These are phyloP conservation scores for Quambalaria eucalypti DNA, from an alignment of 1,284 basidiomycete species.

Conservation along the genomic window DNA sequence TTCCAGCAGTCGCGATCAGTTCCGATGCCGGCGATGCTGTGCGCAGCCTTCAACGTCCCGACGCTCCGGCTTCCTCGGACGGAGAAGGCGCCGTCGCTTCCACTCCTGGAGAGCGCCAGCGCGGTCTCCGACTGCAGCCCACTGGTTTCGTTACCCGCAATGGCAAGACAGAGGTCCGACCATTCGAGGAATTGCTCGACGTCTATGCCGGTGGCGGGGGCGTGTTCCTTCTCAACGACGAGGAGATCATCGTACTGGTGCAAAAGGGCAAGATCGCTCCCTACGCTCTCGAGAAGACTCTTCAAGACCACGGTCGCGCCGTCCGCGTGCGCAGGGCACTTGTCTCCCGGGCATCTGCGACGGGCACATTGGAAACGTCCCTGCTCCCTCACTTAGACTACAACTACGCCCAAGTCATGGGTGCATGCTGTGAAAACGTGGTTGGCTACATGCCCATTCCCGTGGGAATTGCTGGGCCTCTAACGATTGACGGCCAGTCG, in stretches of 20 bases:
- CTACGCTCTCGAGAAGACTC: conserved; percentile 86
- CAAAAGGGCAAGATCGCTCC: conserved; percentile 88
- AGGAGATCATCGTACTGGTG: conserved; percentile 79
- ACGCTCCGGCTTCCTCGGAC: conserved; percentile 18
- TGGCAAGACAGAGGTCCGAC: conserved; percentile 37
- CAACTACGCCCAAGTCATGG: conserved; percentile 87
- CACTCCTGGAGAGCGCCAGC: conserved; percentile 10
- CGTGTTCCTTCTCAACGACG: conserved; percentile 64
- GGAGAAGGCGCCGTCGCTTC: conserved; percentile 18
- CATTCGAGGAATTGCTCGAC: conserved; percentile 70
- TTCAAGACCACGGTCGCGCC: conserved; percentile 77
- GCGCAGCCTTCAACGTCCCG: conserved; percentile 8
- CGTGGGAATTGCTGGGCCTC: conserved; percentile 89
- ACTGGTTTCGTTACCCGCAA: conserved; percentile 19
- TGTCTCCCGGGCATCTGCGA: conserved; percentile 78
- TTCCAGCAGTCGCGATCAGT: conserved; percentile 18
- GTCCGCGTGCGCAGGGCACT: conserved; percentile 79
- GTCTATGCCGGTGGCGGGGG: conserved; percentile 70
- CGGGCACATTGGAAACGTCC: conserved; percentile 74
- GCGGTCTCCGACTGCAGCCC: conserved; percentile 14
- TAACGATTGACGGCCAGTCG: conserved; percentile 76
- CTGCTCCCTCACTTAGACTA: conserved; percentile 76
- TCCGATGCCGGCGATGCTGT: conserved; percentile 14
- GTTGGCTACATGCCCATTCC: conserved; percentile 94
- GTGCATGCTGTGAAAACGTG: conserved; percentile 98